These are phyloP conservation scores for Dispira simplex DNA, from an alignment of 192 early-diverging fungal genomes.

Conservation along the genomic window DNA sequence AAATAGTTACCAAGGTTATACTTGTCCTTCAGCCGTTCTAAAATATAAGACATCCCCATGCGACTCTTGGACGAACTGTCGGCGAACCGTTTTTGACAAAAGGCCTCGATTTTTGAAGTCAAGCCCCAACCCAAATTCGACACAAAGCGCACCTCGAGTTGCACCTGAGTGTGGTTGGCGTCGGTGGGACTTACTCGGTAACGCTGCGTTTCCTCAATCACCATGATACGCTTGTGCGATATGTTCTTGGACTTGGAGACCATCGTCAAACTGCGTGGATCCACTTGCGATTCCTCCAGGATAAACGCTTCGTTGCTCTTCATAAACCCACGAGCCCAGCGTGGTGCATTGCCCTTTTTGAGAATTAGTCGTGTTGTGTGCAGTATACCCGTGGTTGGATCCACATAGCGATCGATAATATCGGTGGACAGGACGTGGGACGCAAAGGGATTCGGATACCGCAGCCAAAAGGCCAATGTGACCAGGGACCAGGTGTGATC, in stretches of 20 bases:
- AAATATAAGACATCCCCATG: constrained; percentile 32
- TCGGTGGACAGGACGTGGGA: constrained; percentile 85
- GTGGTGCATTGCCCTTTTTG: constrained; percentile 76
- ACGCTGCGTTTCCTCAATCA: constrained; percentile 85
- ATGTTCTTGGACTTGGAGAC: constrained; percentile 75
- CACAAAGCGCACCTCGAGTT: constrained; percentile 72
- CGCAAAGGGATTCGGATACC: constrained; percentile 97
- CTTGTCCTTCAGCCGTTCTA: constrained; percentile 32
- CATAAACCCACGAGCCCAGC: constrained; percentile 71
- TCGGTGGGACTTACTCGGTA: constrained; percentile 34
- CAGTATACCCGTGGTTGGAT: constrained; percentile 60
- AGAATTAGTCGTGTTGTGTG: constrained; percentile 77
- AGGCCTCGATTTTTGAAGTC: constrained; percentile 67
- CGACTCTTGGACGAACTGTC: constrained; percentile 41
- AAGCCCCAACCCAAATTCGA: constrained; percentile 79
- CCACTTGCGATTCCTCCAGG: constrained; percentile 76
- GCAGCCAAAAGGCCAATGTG: constrained; percentile 77
- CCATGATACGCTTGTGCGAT: constrained; percentile 82
- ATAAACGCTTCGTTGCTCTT: constrained; percentile 76
- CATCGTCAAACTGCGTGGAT: constrained; percentile 63
- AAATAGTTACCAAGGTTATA: constrained; percentile 5
- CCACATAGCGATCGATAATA: constrained; percentile 77
- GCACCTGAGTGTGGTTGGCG: constrained; percentile 47
- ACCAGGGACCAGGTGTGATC: constrained; percentile 71
- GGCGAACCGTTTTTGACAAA: constrained; percentile 74